Base-by-base conservation (phyloP, 2,329 filamentous ascomycete genomes). In the Aspergillus caelatus region DNA sequence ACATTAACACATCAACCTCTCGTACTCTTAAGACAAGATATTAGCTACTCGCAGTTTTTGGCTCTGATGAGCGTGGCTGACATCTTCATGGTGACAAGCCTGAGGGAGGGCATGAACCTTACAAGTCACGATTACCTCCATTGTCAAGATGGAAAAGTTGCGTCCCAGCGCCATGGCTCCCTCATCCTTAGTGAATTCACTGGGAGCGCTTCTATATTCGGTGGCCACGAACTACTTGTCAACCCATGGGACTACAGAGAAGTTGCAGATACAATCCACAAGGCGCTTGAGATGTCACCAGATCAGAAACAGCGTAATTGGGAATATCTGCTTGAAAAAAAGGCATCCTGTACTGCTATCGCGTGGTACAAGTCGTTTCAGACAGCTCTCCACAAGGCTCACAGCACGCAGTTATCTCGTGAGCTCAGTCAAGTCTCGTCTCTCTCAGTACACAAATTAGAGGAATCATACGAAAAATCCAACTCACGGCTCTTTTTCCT, bases 41-140 rank as follows among this genome's bases (percentile, higher is more conserved):
- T 97, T 67, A 89, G 91, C 64, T 96, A 96, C 72, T 85, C 91
- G 0, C 93, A 97, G 75, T 97, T 97, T 71, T 84, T 97, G n/a
- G 94, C 94, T 1, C 83, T 98, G 2, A 83, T 97, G 59, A 93
- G 91, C 4, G 90, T 95, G 56, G 94, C 94, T 1, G 93, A 97
- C 76, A 90, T 91, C 1, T 84, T 97, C 57, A 94, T 97, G 87
- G 94, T 97, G 72, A 96, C 94, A 4, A 95, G 92, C 72, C 89
- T 97, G 71, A 92, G 94, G 57, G 94, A 97, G 76, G 94, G 94
- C 68, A 97, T 97, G 94, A 97, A 97, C 74, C 81, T 98, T 57
- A 96, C 94, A 0, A 93, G 91, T 6, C 94, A 97, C 75, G 94
- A 98, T 74, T 98, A 92, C 72, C 85, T 97, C 41, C 91, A 92